Evolutionary conservation across 352 stramenopile species (phyloP), one percentile per base, ranked within the genome.

Genomic region (Pythium myriotylum): DNA sequence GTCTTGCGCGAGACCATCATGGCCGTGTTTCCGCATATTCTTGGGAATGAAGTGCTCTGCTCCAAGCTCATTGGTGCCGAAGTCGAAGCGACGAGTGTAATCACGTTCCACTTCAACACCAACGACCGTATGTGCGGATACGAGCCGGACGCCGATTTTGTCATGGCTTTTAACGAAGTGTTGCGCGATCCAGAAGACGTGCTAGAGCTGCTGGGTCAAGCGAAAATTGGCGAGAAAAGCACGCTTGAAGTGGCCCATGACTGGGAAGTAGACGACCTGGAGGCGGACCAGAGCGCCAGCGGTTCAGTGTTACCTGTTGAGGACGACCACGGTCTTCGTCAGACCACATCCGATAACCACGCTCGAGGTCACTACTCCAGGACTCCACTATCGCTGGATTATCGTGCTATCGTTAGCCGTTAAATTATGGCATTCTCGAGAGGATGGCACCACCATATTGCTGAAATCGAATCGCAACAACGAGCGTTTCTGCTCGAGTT

Each of bases 1-100:
- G 74, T 86, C 32, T 55, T 86, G 13, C 29, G 52, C 64, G 76
- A 73, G 40, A 83, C 76, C 17, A 76, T 85, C 39, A 59, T 65
- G 12, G 71, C 59, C 13, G 58, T 86, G 35, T 81, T 83, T 37
- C 76, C 76, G 2, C 76, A 86, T 24, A 45, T 81, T 32, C 45
- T 81, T 14, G 63, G 73, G 42, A 65, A 82, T 48, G 63, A 81
- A 33, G 61, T 49, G 35, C 60, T 86, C 46, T 58, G 79, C 40
- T 51, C 68, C 12, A 62, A 72, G 13, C 69, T 85, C 14, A 66
- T 83, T 0, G 76, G 73, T 1, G 64, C 76, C 17, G 68, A 77
- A 24, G 57, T 83, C 20, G 64, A 54, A 10, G 68, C 66, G 0
- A 26, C 67, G 1, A 59, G 45, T 19, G 54, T 54, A 16, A 47